Percentiles rank a stretch among this genome's conserved stretches.
phyloP scores from a whole-genome alignment of 305 asterid genomes.

The Striga hermonthica region DNA sequence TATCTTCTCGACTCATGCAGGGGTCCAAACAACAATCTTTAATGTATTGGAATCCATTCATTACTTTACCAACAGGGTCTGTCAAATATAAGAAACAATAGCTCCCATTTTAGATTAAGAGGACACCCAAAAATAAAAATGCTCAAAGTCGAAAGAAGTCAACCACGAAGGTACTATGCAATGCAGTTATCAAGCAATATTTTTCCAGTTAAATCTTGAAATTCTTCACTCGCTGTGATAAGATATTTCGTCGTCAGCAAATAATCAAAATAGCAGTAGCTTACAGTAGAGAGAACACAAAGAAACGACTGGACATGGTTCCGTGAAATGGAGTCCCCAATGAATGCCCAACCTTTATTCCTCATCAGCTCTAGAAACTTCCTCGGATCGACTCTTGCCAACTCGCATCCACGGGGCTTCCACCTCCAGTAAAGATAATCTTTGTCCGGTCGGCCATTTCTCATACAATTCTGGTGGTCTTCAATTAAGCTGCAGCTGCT shows the following conservation, averaged over 20 bases:
- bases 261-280: conserved; percentile 7
- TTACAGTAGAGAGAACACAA: conserved; percentile 68
- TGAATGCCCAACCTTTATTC: conserved; percentile 60
- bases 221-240: neutral
- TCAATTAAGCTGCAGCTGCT: conserved; percentile 58
- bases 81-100: too few species aligned
- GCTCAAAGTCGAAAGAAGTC: neutral
- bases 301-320: conserved; percentile 83
- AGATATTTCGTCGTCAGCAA: neutral
- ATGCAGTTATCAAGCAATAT: neutral
- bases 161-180: neutral
- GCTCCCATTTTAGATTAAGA: too few species aligned
- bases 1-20: neutral
- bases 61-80: too few species aligned
- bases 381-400: conserved; percentile 49
- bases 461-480: conserved; percentile 67
- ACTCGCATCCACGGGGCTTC: conserved; percentile 64
- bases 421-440: conserved; percentile 77
- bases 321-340: conserved; percentile 83
- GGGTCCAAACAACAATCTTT: neutral
- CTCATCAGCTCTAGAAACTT: conserved; percentile 64
- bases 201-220: neutral
- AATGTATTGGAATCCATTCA: too few species aligned
- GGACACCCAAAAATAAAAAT: neutral
- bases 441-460: conserved; percentile 57